Evolutionary conservation across 192 early-diverging fungal genomes (phyloP).

Genomic region (Coemansia sp.): DNA sequence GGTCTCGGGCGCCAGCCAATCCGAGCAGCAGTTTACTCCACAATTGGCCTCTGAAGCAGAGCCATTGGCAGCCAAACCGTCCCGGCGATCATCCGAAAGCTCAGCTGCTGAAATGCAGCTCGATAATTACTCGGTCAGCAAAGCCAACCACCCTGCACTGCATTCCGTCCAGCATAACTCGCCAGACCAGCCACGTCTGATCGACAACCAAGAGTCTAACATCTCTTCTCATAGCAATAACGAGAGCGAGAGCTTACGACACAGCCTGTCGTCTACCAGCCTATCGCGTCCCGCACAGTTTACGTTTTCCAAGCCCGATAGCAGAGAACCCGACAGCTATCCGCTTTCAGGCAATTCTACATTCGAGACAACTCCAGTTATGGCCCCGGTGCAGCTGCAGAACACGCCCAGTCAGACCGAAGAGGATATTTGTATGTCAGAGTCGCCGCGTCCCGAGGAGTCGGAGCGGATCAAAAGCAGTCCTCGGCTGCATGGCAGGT

Average conservation of each 20-base stretch:
- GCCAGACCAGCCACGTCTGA: background rate
- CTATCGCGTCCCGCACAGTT: conserved; percentile 40
- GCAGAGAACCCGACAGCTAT: no score
- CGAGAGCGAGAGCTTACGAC: conserved; percentile 12
- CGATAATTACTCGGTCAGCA: conserved; percentile 9
- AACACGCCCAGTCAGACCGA: conserved; percentile 18
- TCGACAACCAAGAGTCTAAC: background rate
- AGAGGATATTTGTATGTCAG: conserved; percentile 51
- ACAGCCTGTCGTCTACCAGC: conserved; percentile 22
- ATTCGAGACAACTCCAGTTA: no score
- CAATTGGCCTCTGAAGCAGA: no score
- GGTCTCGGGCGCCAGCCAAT: background rate
- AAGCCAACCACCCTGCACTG: background rate
- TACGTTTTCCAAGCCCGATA: conserved; percentile 24
- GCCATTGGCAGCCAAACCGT: background rate
- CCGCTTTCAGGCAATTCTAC: no score
- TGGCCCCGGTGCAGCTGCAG: background rate
- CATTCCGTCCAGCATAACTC: background rate
- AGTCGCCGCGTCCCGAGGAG: conserved; percentile 31
- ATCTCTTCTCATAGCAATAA: background rate
- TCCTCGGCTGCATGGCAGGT: background rate
- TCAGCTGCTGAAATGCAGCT: conserved; percentile 19
- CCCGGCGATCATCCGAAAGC: conserved; percentile 6
- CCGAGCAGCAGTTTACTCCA: background rate
- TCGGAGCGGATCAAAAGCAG: conserved; percentile 6